A percentile compares a stretch with the other conserved stretches of the same genome.
These are phyloP conservation scores for Tetradesmus lagerheimii DNA, from an alignment of 139 green algal species.

Conservation along the genomic window DNA sequence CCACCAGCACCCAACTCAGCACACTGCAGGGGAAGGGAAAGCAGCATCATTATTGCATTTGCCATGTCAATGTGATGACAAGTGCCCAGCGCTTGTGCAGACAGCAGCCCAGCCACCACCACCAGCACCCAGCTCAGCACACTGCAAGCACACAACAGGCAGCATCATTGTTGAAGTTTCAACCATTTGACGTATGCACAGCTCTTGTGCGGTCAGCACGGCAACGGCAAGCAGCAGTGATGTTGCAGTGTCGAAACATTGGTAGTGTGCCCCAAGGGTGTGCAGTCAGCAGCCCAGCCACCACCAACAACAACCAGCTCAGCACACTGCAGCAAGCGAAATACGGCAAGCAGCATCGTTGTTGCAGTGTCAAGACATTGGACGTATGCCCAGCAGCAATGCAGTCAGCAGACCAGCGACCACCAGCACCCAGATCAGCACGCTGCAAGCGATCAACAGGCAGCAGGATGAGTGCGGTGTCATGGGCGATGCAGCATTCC, in stretches of 20 bases:
- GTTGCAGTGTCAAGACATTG: too few species aligned
- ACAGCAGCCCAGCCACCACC: background rate
- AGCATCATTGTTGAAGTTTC: too few species aligned
- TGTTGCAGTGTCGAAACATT: too few species aligned
- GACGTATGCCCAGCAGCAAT: slow-evolving; percentile 24
- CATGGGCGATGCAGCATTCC: background rate
- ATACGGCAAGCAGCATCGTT: background rate
- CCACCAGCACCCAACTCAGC: slow-evolving; percentile 30
- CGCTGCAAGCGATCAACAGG: background rate
- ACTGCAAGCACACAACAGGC: background rate
- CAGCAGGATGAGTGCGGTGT: background rate
- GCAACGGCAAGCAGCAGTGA: background rate
- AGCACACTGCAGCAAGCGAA: slow-evolving; percentile 16
- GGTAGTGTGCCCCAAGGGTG: too few species aligned
- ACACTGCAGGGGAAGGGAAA: slow-evolving; percentile 10
- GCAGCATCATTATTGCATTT: slow-evolving; percentile 7
- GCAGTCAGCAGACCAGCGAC: background rate
- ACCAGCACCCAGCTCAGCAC: slow-evolving; percentile 31
- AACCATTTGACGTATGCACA: slow-evolving; percentile 41
- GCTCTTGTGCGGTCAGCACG: background rate
- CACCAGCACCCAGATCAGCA: too few species aligned
- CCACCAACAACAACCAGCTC: slow-evolving; percentile 11
- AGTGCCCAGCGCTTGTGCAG: background rate
- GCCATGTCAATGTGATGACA: too few species aligned
- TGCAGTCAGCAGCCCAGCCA: background rate